A percentile compares a stretch with the other conserved stretches of the same genome.
Evolutionary conservation across 2,329 filamentous ascomycete species (phyloP).

Genomic region (Zymoseptoria ardabiliae): DNA sequence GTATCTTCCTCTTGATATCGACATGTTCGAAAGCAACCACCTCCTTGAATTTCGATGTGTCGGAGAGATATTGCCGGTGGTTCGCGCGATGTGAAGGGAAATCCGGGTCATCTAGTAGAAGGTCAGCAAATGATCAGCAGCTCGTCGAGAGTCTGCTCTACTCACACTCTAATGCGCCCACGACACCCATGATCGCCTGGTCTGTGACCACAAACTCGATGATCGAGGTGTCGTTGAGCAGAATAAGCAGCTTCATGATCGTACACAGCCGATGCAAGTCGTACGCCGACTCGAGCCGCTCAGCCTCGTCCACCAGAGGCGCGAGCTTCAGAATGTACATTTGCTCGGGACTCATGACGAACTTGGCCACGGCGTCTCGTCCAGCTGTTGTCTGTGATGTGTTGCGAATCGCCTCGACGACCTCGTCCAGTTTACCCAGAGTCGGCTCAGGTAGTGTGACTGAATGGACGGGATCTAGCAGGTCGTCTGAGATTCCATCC

Average conservation of each 20-base stretch:
- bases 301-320: constrained; percentile 77
- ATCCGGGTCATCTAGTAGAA: constrained; percentile 69
- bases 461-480: constrained; percentile 63
- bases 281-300: constrained; percentile 78
- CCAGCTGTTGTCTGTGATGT: constrained; percentile 68
- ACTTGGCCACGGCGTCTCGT: constrained; percentile 80
- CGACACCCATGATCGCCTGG: constrained; percentile 80
- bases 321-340: constrained; percentile 77
- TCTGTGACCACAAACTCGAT: constrained; percentile 92
- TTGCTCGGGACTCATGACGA: constrained; percentile 67
- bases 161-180: constrained; percentile 83
- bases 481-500: constrained; percentile 82
- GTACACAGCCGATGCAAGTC: constrained; percentile 91
- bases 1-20: constrained; percentile 78
- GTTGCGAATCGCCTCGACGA: constrained; percentile 75
- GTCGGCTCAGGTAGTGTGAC: constrained; percentile 72
- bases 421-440: constrained; percentile 73
- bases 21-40: constrained; percentile 86
- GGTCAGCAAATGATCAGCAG: constrained; percentile 26
- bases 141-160: not conserved
- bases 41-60: constrained; percentile 88
- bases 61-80: constrained; percentile 84
- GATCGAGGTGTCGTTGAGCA: constrained; percentile 89
- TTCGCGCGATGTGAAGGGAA: constrained; percentile 97
- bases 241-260: constrained; percentile 93